These are phyloP conservation scores for Abrus precatorius DNA, from an alignment of 306 rosid genomes.

Conservation along the genomic window DNA sequence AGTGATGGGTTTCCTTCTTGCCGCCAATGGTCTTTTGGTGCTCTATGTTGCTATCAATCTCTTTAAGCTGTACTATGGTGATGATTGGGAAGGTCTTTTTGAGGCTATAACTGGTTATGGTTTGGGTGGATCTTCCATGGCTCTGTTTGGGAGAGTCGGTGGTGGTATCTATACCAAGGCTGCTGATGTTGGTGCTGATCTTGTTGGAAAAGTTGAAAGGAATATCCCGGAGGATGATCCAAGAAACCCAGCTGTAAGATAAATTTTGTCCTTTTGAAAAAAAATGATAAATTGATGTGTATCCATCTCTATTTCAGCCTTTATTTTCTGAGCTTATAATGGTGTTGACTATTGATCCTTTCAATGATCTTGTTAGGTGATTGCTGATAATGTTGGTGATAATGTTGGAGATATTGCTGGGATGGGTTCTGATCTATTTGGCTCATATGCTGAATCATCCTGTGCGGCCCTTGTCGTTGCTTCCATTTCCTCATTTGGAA, in stretches of 20 bases:
- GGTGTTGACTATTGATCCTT: not conserved
- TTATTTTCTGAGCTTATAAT: slow-evolving; percentile 26
- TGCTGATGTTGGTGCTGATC: slow-evolving; percentile 90
- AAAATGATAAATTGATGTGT: not conserved
- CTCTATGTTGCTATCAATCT: slow-evolving; percentile 75
- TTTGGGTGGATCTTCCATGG: slow-evolving; percentile 89
- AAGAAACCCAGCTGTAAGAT: slow-evolving; percentile 85
- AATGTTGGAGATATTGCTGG: slow-evolving; percentile 91
- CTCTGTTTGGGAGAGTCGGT: slow-evolving; percentile 83
- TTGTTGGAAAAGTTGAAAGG: slow-evolving; percentile 82
- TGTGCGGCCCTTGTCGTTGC: slow-evolving; percentile 93
- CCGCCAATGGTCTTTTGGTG: slow-evolving; percentile 86
- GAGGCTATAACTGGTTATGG: slow-evolving; percentile 92
- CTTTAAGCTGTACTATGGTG: slow-evolving; percentile 77
- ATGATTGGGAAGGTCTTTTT: slow-evolving; percentile 89
- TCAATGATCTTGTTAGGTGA: slow-evolving; percentile 64
- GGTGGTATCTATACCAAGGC: slow-evolving; percentile 90
- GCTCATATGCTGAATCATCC: slow-evolving; percentile 87
- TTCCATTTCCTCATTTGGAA: slow-evolving; percentile 84
- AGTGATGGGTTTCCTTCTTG: slow-evolving; percentile 88
- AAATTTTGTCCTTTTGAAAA: slow-evolving; percentile 1
- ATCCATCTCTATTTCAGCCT: not conserved
- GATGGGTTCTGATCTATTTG: slow-evolving; percentile 90
- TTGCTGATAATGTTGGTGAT: slow-evolving; percentile 91
- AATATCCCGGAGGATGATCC: slow-evolving; percentile 91